phyloP scores from a whole-genome alignment of 495 filamentous ascomycete species.

The Tetracladium setigerum region DNA sequence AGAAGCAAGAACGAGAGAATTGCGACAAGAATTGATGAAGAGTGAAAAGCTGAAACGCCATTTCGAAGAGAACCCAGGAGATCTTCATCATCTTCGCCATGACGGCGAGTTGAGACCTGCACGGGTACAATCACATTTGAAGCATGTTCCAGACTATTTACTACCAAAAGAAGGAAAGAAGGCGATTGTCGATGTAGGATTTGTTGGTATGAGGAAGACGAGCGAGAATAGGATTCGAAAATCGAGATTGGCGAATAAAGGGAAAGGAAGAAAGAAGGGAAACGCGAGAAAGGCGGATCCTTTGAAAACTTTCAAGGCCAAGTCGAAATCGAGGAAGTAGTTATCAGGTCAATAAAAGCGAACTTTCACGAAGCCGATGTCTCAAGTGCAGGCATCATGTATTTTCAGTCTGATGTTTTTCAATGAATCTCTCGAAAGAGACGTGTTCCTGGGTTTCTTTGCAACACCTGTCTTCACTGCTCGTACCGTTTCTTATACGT shows the following conservation, averaged over 20 bases:
- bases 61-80: conserved; percentile 93
- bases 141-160: conserved; percentile 92
- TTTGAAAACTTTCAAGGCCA: conserved; percentile 66
- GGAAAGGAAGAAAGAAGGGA: conserved; percentile 43
- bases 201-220: conserved; percentile 68
- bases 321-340: conserved; percentile 14
- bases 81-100: conserved; percentile 79
- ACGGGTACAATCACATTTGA: conserved; percentile 79
- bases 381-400: no score
- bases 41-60: conserved; percentile 89
- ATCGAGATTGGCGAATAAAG: conserved; percentile 53
- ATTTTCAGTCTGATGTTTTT: background rate
- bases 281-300: conserved; percentile 60
- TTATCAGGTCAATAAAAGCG: background rate
- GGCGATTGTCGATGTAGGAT: conserved; percentile 56
- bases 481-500: background rate
- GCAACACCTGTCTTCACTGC: background rate
- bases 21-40: conserved; percentile 82
- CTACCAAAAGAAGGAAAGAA: conserved; percentile 73
- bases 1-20: conserved; percentile 80
- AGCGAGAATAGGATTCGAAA: conserved; percentile 69
- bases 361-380: no score
- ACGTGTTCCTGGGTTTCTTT: background rate
- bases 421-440: background rate
- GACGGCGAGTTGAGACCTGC: conserved; percentile 79